Base-by-base conservation (phyloP, 371 early-diverging fungal species). In the Mucor lusitanicus region DNA sequence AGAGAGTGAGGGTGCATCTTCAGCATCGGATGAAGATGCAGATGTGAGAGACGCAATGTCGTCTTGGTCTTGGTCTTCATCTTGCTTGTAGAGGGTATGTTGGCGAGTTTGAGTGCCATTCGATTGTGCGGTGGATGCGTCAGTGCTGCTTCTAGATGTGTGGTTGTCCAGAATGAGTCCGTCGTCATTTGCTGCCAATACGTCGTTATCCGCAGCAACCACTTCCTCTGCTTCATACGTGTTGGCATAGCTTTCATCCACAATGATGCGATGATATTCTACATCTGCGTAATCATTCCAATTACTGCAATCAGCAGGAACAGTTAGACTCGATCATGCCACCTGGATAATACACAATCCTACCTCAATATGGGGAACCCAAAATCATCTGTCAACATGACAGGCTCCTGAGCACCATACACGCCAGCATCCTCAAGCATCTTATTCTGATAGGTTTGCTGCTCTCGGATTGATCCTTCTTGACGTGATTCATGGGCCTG, bases 401-500 rank as follows among this genome's bases (percentile, higher is more conserved):
- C 11, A 13, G 61, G 25, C 27, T 28, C 42, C 40, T 44, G n/a
- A 21, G 37, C 42, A 59, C 64, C 7, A 54, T 62, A 56, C 66
- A 59, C 21, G 11, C 53, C 55, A 13, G 23, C 12, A 4, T 53
- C 53, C 13, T 23, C 13, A 8, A 53, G 39, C 23, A 13, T 35
- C 19, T 65, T 70, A 23, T 61, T 58, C 19, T 69, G 72, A 44
- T 71, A 69, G n/a, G 68, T 39, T 15, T 71, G 69, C 37, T 82
- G 77, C 13, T 70, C 64, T 21, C 78, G 73, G 23, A 77, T 60
- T 2, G 72, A 76, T 3, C 77, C 78, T 30, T 63, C 68, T 56
- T 82, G 80, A n/a, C 67, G 76, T 21, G 80, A 69, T 62, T 81
- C 82, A 59, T 81, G 82, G 12, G 77, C 62, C 39, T 79, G 79